Conservation (phyloP, 2,329 filamentous ascomycete species). For the Helotiales sp. region DNA sequence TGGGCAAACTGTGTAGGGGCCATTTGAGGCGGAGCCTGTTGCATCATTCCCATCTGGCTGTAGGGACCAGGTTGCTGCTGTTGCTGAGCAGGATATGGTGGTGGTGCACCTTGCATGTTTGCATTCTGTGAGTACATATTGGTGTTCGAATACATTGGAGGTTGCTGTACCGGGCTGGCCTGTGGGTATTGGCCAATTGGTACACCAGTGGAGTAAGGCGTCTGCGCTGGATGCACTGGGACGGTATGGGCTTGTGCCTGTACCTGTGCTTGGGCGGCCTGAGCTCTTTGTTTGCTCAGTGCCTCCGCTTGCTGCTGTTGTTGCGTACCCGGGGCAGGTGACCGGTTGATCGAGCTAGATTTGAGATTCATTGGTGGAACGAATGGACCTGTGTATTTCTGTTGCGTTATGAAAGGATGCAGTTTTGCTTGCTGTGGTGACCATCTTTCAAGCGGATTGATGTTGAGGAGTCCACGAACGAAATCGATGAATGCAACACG, state of each 20-base stretch:
- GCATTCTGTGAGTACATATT: slow-evolving; percentile 75
- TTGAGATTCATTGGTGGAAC: slow-evolving; percentile 97
- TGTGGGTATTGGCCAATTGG: slow-evolving; percentile 54
- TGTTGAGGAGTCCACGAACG: slow-evolving; percentile 87
- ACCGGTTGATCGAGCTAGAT: slow-evolving; percentile 80
- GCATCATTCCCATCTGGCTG: slow-evolving; percentile 72
- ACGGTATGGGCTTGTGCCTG: slow-evolving; percentile 56
- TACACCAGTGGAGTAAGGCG: slow-evolving; percentile 63
- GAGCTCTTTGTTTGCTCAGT: slow-evolving; percentile 87
- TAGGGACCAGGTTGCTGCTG: slow-evolving; percentile 61
- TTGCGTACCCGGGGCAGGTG: slow-evolving; percentile 89
- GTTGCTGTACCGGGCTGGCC: slow-evolving; percentile 47
- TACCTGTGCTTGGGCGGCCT: slow-evolving; percentile 63
- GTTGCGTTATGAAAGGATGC: slow-evolving; percentile 97
- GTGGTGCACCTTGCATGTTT: slow-evolving; percentile 63
- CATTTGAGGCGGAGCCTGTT: slow-evolving; percentile 67
- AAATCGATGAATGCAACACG: slow-evolving; percentile 98
- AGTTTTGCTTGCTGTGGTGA: slow-evolving; percentile 96
- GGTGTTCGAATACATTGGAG: slow-evolving; percentile 81
- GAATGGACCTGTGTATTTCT: slow-evolving; percentile 95
- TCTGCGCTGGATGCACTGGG: slow-evolving; percentile 54
- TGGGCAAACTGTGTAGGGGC: slow-evolving; percentile 66
- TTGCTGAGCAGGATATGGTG: slow-evolving; percentile 75
- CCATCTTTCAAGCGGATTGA: slow-evolving; percentile 96
- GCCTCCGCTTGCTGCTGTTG: slow-evolving; percentile 96